Evolutionary conservation across 805 yeast species (phyloP).

Genomic region (Brettanomyces custersianus): DNA sequence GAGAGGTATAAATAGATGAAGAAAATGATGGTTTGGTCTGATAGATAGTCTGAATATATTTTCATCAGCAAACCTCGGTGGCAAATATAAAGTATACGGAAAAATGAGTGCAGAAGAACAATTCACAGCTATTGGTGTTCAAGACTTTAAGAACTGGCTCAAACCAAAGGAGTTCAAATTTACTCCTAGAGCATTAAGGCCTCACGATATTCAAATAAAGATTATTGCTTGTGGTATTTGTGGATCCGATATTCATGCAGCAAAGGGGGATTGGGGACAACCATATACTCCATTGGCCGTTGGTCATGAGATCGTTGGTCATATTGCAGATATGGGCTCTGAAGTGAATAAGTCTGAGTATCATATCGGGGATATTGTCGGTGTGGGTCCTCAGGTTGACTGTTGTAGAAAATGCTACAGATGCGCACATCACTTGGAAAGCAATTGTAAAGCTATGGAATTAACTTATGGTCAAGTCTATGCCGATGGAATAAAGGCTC

Average conservation of each 20-base stretch:
- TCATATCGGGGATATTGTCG: slow-evolving; percentile 42
- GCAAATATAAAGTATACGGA: neutral
- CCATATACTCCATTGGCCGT: slow-evolving; percentile 19
- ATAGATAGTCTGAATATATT: too few relatives aligned
- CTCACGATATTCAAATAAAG: slow-evolving; percentile 30
- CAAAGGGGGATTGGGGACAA: slow-evolving; percentile 22
- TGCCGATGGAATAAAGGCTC: slow-evolving; percentile 32
- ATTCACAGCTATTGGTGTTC: slow-evolving; percentile 13
- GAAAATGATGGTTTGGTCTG: too few relatives aligned
- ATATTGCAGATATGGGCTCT: slow-evolving; percentile 30
- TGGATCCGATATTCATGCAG: slow-evolving; percentile 42
- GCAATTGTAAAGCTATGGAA: slow-evolving; percentile 40
- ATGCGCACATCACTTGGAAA: slow-evolving; percentile 29
- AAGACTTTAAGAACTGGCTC: slow-evolving; percentile 9
- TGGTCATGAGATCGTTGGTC: slow-evolving; percentile 42
- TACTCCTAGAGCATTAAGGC: slow-evolving; percentile 10
- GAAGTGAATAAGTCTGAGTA: slow-evolving; percentile 21
- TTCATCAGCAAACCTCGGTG: too few relatives aligned
- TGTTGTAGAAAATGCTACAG: slow-evolving; percentile 32
- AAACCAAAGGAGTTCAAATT: slow-evolving; percentile 13
- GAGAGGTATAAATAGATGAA: too few relatives aligned
- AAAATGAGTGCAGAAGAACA: neutral
- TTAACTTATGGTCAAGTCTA: slow-evolving; percentile 45
- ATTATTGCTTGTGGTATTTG: slow-evolving; percentile 41
- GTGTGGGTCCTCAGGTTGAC: slow-evolving; percentile 37